Percentiles rank a stretch among this genome's conserved stretches.
Evolutionary conservation across 2,329 filamentous ascomycete genomes (phyloP).

Genomic region (Stemphylium beticola): DNA sequence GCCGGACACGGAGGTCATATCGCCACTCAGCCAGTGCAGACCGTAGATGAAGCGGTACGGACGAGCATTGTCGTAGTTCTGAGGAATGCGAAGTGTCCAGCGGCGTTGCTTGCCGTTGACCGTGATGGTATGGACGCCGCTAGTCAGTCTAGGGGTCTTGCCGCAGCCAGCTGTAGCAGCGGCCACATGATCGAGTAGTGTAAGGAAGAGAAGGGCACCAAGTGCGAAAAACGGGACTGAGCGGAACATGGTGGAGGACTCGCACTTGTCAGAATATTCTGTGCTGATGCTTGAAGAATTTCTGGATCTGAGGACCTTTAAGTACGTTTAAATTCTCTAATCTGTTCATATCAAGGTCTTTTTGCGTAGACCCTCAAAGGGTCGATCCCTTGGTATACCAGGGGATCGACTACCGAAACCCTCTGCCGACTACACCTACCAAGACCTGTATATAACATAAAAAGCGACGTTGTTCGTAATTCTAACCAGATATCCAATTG

Average conservation of each 20-base stretch:
- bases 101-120: conserved; percentile 23
- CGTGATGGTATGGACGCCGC: conserved; percentile 26
- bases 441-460: neutral
- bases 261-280: neutral
- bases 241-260: conserved; percentile 11
- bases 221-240: conserved; percentile 13
- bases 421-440: neutral
- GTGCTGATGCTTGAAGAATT: neutral
- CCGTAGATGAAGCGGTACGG: conserved; percentile 53
- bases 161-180: conserved; percentile 21
- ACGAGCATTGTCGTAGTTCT: conserved; percentile 50
- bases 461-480: neutral
- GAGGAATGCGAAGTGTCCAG: conserved; percentile 38
- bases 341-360: neutral
- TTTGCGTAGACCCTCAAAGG: neutral
- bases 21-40: conserved; percentile 51
- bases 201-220: conserved; percentile 11
- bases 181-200: conserved; percentile 11
- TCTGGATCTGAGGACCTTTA: neutral
- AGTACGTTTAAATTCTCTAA: neutral
- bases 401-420: neutral
- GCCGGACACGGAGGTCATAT: conserved; percentile 45
- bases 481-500: neutral
- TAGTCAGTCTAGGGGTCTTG: conserved; percentile 19
- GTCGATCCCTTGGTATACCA: neutral